A percentile compares a stretch with the other conserved stretches of the same genome.
Conservation (phyloP, 306 rosid species). For the Notholithocarpus densiflorus region DNA sequence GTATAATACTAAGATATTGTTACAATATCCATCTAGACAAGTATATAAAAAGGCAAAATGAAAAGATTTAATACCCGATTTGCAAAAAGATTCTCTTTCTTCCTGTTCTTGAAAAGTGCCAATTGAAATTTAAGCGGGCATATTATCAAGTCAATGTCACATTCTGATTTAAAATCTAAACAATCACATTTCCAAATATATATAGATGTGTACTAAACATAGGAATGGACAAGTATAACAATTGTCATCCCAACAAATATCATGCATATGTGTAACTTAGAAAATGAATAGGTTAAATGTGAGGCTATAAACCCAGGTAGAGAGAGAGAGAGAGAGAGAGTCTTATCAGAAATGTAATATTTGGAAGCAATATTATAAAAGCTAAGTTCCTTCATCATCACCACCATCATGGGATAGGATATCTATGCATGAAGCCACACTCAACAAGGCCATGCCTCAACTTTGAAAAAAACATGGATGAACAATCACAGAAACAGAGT, state of each 20-base stretch:
- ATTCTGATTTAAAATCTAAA: not conserved
- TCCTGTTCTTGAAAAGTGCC: slow-evolving; percentile 74
- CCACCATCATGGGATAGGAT: not conserved
- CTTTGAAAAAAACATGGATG: not conserved
- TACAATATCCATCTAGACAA: not conserved
- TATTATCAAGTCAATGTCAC: slow-evolving; percentile 14
- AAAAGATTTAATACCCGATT: slow-evolving; percentile 16
- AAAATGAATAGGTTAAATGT: not conserved
- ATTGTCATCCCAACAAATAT: no score
- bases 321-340: no score
- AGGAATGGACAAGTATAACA: not conserved
- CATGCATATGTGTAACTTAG: not conserved
- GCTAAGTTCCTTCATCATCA: not conserved
- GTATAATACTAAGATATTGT: no score
- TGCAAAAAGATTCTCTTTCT: slow-evolving; percentile 41
- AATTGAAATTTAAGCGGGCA: slow-evolving; percentile 61
- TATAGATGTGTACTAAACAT: not conserved
- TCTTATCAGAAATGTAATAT: not conserved
- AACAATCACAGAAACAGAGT: not conserved
- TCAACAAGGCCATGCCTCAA: not conserved
- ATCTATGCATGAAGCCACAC: not conserved
- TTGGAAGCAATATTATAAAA: not conserved
- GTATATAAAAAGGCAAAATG: not conserved
- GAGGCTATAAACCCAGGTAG: not conserved
- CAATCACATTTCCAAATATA: not conserved